Conservation (phyloP, 495 filamentous ascomycete genomes). For the Oleoguttula mirabilis region DNA sequence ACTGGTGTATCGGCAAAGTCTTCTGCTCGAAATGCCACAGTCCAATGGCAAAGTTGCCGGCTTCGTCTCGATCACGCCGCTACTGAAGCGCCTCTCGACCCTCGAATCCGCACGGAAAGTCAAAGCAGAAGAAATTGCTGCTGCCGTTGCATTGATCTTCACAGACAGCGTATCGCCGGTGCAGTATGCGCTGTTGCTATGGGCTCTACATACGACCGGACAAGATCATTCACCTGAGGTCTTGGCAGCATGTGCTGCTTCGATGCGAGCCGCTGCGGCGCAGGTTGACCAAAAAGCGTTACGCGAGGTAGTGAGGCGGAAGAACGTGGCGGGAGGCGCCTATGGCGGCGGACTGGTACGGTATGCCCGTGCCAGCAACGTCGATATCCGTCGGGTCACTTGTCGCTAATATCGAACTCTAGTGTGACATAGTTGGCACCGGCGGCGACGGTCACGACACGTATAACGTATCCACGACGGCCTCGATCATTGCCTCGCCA, state of each 20-base stretch:
- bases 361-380: conserved; percentile 5
- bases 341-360: conserved; percentile 41
- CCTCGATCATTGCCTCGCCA: conserved; percentile 81
- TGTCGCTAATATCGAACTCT: too few species aligned
- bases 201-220: conserved; percentile 76
- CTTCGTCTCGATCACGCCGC: conserved; percentile 61
- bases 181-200: conserved; percentile 74
- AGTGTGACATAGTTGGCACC: conserved; percentile 97
- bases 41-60: conserved; percentile 2
- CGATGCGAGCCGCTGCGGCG: conserved; percentile 58
- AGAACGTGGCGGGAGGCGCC: conserved; percentile 42
- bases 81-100: conserved; percentile 61
- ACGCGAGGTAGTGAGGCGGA: conserved; percentile 42
- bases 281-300: conserved; percentile 51
- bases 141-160: conserved; percentile 79
- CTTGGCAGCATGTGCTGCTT: conserved; percentile 59
- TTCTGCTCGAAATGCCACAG: background rate
- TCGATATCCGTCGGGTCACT: background rate
- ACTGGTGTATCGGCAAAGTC: background rate
- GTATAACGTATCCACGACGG: conserved; percentile 92
- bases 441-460: conserved; percentile 94
- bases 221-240: conserved; percentile 67
- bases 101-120: conserved; percentile 56
- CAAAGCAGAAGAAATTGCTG: conserved; percentile 68
- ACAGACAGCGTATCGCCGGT: conserved; percentile 69